A percentile compares a stretch with the other conserved stretches of the same genome.
Evolutionary conservation across 768 basidiomycete genomes (phyloP).

Genomic region (Coprinopsis sp.): DNA sequence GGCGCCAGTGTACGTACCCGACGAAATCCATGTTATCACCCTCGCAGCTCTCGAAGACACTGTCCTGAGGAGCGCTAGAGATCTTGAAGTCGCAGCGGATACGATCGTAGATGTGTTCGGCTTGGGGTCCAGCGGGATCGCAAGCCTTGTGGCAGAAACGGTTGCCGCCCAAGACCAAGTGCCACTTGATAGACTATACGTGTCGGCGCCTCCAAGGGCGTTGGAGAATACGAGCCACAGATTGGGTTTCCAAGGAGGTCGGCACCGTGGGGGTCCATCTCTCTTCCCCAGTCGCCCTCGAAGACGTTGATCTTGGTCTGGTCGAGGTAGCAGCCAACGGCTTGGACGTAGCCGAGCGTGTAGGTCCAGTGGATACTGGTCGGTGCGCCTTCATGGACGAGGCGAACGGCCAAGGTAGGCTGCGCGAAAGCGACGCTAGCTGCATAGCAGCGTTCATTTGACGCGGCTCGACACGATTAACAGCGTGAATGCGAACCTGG

Average conservation of each 20-base stretch:
- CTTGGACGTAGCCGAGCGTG: conserved; percentile 55
- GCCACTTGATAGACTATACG: conserved; percentile 64
- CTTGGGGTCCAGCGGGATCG: conserved; percentile 48
- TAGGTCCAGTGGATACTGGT: conserved; percentile 59
- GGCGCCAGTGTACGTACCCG: conserved; percentile 42
- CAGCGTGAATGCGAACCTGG: too few relatives aligned
- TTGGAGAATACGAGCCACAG: conserved; percentile 68
- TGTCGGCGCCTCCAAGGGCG: conserved; percentile 38
- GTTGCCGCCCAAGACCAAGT: conserved; percentile 68
- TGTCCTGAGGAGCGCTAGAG: conserved; percentile 55
- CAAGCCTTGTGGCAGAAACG: conserved; percentile 72
- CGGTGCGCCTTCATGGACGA: conserved; percentile 63
- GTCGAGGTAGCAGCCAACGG: conserved; percentile 61
- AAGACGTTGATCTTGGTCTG: conserved; percentile 54
- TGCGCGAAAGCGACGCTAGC: too few relatives aligned
- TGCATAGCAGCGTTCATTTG: too few relatives aligned
- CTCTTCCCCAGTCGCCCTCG: conserved; percentile 61
- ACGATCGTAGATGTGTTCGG: conserved; percentile 67
- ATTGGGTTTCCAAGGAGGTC: conserved; percentile 74
- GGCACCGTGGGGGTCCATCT: conserved; percentile 74
- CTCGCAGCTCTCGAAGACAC: conserved; percentile 59
- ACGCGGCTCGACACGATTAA: too few relatives aligned
- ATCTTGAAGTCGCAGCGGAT: conserved; percentile 74
- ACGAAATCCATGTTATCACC: conserved; percentile 60
- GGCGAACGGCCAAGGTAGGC: conserved; percentile 73